Base-by-base conservation (phyloP, 73 alveolate species). In the Tetrahymena malaccensis region DNA sequence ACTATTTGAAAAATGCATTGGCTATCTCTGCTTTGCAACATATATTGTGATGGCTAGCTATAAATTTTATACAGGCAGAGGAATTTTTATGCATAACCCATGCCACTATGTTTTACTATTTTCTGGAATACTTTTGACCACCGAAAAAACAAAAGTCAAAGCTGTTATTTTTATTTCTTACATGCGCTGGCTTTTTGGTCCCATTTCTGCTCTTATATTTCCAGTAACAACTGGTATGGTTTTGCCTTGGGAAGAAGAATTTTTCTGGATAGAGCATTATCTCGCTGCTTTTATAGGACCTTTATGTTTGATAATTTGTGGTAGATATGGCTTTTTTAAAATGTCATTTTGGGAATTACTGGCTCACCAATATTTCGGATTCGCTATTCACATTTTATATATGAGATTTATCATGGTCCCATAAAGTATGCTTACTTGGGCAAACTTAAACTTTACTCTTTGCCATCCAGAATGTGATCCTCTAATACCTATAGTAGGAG, bases 401-500 rank as follows among this genome's bases (percentile, higher is more conserved):
- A 43, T 89, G 84, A 95, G 97, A 55, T 95, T 35, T 95, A 95
- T 70, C n/a, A 95, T 95, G 97, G 58, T 85, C 12, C 97, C 97
- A 31, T 21, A 85, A 6, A 43, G 95, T 27, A 37, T 95, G 16
- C 40, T 95, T 33, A 95, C 97, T 44, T 95, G 97, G 97, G 97
- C 97, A 31, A 95, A 95, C 84, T 93, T 95, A 33, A 95, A 95
- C 43, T 95, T 34, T 89, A 95, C 94, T 43, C 97, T 95, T 50
- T 95, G 97, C 13, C 34, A 93, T 35, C 97, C 97, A 85, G 97
- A 95, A 35, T 34, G 58, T 25, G 97, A 95, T 95, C 97, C 97
- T 27, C 44, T 95, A 21, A 83, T 95, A 43, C 97, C 97, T 33
- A 22, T 34, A 22, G 89, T 95, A 35, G 97, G 97, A 25, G 93